Percentiles rank a stretch among this genome's conserved stretches.
These are phyloP conservation scores for Hydnum rufescens DNA, from an alignment of 768 basidiomycete genomes.

Conservation along the genomic window DNA sequence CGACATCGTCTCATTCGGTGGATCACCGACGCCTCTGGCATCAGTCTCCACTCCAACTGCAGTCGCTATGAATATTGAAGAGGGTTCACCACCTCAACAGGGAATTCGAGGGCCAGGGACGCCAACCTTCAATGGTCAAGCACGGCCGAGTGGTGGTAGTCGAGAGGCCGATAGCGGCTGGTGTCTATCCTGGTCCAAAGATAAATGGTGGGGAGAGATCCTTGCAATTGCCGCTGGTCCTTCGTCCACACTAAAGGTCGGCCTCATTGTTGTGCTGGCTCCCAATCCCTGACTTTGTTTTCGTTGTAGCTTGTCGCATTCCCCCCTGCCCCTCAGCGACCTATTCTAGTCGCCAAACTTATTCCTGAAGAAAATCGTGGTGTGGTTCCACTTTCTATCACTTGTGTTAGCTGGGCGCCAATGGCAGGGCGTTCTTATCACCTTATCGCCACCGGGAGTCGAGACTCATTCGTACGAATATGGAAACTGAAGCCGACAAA, in stretches of 20 bases:
- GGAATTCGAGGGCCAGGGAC: slow-evolving; percentile 22
- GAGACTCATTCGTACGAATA: slow-evolving; percentile 77
- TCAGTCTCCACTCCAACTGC: slow-evolving; percentile 1
- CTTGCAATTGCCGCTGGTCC: slow-evolving; percentile 60
- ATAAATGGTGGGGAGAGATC: slow-evolving; percentile 85
- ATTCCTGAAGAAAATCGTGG: slow-evolving; percentile 23
- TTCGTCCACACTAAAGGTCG: slow-evolving; percentile 56
- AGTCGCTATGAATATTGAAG: neutral
- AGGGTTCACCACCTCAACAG: slow-evolving; percentile 4
- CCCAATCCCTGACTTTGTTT: slow-evolving; percentile 12
- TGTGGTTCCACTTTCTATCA: slow-evolving; percentile 31
- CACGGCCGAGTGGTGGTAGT: slow-evolving; percentile 27
- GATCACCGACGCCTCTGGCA: slow-evolving; percentile 20
- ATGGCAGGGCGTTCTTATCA: slow-evolving; percentile 88
- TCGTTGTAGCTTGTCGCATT: slow-evolving; percentile 28
- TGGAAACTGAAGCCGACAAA: slow-evolving; percentile 43
- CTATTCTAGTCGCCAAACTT: slow-evolving; percentile 40
- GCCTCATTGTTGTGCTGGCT: slow-evolving; percentile 9
- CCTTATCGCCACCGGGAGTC: slow-evolving; percentile 73
- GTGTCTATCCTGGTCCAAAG: slow-evolving; percentile 92
- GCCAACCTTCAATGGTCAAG: slow-evolving; percentile 34
- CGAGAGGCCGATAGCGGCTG: slow-evolving; percentile 80
- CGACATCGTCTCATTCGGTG: slow-evolving; percentile 36
- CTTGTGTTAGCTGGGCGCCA: slow-evolving; percentile 82
- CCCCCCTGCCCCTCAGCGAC: slow-evolving; percentile 38